A percentile compares a stretch with the other conserved stretches of the same genome.
Evolutionary conservation across 768 basidiomycete genomes (phyloP).

Genomic region (Boletellus emodensis): DNA sequence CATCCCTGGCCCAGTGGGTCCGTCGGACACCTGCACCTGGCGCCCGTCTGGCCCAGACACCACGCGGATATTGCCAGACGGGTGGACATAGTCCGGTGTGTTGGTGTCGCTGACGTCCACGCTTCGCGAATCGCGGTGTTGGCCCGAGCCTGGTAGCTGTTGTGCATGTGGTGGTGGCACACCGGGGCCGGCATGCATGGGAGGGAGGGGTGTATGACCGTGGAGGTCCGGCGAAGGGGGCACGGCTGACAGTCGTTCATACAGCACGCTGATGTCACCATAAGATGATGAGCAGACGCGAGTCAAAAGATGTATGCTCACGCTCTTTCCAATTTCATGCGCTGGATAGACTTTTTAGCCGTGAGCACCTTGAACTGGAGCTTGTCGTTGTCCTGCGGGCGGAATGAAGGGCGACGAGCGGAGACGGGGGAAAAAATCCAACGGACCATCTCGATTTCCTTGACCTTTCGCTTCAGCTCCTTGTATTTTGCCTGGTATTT

Average conservation of each 20-base stretch:
- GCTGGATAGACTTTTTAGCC: constrained; percentile 77
- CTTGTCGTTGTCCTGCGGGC: constrained; percentile 79
- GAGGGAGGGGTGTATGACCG: constrained; percentile 35
- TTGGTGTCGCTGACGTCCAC: constrained; percentile 46
- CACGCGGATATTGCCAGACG: constrained; percentile 46
- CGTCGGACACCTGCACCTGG: constrained; percentile 46
- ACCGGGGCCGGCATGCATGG: constrained; percentile 33
- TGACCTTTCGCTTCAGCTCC: constrained; percentile 83
- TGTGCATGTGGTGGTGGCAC: constrained; percentile 34
- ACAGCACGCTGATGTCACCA: constrained; percentile 52
- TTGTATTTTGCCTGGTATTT: constrained; percentile 88
- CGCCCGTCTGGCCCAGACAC: constrained; percentile 47
- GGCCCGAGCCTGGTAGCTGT: constrained; percentile 15
- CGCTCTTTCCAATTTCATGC: constrained; percentile 88
- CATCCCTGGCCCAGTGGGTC: constrained; percentile 40
- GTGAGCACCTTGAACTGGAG: constrained; percentile 75
- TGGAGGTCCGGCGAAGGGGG: constrained; percentile 53
- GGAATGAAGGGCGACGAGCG: constrained; percentile 3
- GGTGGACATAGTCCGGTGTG: constrained; percentile 47
- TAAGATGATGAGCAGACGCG: constrained; percentile 24
- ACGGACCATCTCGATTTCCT: constrained; percentile 78
- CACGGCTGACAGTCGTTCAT: constrained; percentile 67
- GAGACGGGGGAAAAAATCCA: background rate
- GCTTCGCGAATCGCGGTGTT: constrained; percentile 38
- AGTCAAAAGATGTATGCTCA: constrained; percentile 40